Conservation (phyloP, 108 stramenopile species). For the Seminavis robusta region DNA sequence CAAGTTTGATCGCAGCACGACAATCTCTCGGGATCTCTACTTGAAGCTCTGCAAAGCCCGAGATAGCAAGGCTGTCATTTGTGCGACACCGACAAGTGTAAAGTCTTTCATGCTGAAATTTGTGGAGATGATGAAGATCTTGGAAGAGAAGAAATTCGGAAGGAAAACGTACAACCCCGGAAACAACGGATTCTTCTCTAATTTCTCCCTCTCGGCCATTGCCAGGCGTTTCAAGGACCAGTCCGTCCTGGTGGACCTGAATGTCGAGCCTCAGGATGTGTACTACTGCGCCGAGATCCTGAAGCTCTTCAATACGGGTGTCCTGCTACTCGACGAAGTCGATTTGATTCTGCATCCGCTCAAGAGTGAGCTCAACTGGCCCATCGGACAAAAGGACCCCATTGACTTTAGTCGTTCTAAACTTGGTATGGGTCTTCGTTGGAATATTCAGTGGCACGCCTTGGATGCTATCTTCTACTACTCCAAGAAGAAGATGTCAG, state of each 20-base stretch:
- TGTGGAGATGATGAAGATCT: slow-evolving; percentile 95
- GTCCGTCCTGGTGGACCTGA: slow-evolving; percentile 66
- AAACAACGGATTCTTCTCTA: slow-evolving; percentile 50
- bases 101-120: slow-evolving; percentile 98
- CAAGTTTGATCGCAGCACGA: slow-evolving; percentile 88
- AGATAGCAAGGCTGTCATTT: slow-evolving; percentile 91
- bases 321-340: slow-evolving; percentile 96
- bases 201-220: slow-evolving; percentile 80
- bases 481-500: slow-evolving; percentile 79
- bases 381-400: slow-evolving; percentile 93
- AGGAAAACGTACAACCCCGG: background rate
- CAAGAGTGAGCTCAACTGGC: slow-evolving; percentile 99
- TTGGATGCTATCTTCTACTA: slow-evolving; percentile 86
- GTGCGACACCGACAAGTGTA: slow-evolving; percentile 94
- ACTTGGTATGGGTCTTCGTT: slow-evolving; percentile 88
- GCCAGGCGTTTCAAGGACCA: slow-evolving; percentile 78
- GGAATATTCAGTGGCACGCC: slow-evolving; percentile 96
- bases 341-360: slow-evolving; percentile 97
- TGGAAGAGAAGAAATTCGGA: slow-evolving; percentile 81
- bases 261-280: slow-evolving; percentile 82
- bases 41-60: slow-evolving; percentile 94
- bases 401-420: slow-evolving; percentile 94
- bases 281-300: slow-evolving; percentile 88
- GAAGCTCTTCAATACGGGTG: slow-evolving; percentile 85
- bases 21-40: slow-evolving; percentile 89